Evolutionary conservation across 2,329 filamentous ascomycete genomes (phyloP).

Genomic region (Amphichorda felina): DNA sequence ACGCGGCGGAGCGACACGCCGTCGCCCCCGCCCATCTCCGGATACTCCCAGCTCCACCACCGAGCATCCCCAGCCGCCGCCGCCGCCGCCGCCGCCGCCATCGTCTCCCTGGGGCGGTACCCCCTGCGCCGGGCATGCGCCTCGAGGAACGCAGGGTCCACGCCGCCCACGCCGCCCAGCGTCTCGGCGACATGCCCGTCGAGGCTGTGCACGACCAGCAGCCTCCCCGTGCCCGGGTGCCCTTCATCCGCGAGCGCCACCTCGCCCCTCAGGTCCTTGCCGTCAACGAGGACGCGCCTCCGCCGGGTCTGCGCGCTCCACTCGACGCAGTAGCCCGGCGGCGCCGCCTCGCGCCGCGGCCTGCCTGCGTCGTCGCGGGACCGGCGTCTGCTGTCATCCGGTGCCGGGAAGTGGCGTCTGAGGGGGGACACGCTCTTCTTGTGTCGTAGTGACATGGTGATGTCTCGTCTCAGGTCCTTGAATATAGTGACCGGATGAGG

Average conservation of each 20-base stretch:
- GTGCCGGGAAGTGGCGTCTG: background rate
- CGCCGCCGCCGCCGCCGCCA: background rate
- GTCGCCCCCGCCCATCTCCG: background rate
- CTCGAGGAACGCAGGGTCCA: conserved; percentile 6
- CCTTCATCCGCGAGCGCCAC: too few relatives aligned
- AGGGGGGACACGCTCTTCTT: conserved; percentile 1
- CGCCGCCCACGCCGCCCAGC: conserved; percentile 2
- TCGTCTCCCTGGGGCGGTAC: conserved; percentile 5
- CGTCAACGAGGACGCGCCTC: conserved; percentile 5
- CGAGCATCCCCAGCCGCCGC: background rate
- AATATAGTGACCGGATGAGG: too few relatives aligned
- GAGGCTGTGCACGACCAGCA: conserved; percentile 2
- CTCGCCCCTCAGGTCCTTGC: conserved; percentile 7
- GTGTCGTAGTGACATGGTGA: background rate
- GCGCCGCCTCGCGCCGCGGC: too few relatives aligned
- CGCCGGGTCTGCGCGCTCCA: conserved; percentile 4
- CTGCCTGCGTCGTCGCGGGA: too few relatives aligned
- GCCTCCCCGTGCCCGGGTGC: background rate
- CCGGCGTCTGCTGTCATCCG: too few relatives aligned
- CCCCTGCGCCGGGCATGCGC: conserved; percentile 2
- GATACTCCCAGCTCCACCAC: conserved; percentile 8
- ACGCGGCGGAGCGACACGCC: conserved; percentile 2
- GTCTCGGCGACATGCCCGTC: conserved; percentile 1
- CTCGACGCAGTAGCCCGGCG: conserved; percentile 8
- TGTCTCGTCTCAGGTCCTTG: too few relatives aligned